Base-by-base conservation (phyloP, 2,329 filamentous ascomycete genomes). In the Didymella segeticola region DNA sequence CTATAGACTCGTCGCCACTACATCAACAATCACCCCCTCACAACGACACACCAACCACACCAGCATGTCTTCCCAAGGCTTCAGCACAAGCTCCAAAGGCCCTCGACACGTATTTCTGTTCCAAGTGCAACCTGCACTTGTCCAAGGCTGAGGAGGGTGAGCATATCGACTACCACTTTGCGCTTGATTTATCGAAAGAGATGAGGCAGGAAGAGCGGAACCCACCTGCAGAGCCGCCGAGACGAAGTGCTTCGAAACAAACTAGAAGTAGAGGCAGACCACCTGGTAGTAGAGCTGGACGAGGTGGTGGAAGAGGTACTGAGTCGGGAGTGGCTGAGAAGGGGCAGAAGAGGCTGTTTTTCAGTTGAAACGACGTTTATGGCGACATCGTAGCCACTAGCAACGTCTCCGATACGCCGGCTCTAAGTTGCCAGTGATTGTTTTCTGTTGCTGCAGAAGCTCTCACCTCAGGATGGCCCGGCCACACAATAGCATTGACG, bases 81-180 rank as follows among this genome's bases (percentile, higher is more conserved):
- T 14, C 55, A 27, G 11, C 50, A 7, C 64, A 66, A 5, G 8
- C 22, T 2, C 67, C 75, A 43, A 56, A 58, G 43, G 58, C 59
- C 1, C 12, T 67, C 1, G 66, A 76, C 9, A 64, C 60, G 0
- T 83, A 79, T 60, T 77, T 78, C 50, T 96, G 91, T 73, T 70
- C 79, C 43, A 85, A 85, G 58, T 96, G 92, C 73, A 81, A 83
- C 54, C 81, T 83, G 64, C 70, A 72, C n/a, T 78, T 95, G 27
- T 79, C 81, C 11, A 78, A 80, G 31, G 69, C 78, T 22, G 84
- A 88, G 50, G 82, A 83, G 63, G 83, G 87, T 61, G 93, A 90
- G 75, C 95, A 99, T 73, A 81, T 88, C 47, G 95, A 99, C 73
- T 98, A 93, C 88, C 95, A 99, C 76, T 89, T 96, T 76, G 95